Evolutionary conservation across 768 basidiomycete species (phyloP), one percentile per base, ranked within the genome.

Genomic region (Sporobolomyces phaffii): DNA sequence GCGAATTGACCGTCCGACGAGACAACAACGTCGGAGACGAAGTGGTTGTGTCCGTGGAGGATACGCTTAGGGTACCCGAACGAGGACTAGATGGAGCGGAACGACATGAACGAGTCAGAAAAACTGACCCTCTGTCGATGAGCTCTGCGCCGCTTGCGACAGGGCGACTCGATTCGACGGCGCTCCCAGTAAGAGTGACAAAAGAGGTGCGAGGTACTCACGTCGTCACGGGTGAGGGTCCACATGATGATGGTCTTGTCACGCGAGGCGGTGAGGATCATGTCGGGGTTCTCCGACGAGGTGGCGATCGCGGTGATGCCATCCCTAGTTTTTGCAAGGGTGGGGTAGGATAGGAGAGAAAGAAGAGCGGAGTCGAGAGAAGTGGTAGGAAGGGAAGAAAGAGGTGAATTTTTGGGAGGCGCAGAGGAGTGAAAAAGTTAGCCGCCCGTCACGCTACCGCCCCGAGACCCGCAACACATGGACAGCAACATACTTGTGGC

Each of bases 221-320:
- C 88, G 65, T 81, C 80, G 72, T 81, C 81, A 72, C 96, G 90
- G 74, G 94, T 96, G 78, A 99, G 83, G 79, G 91, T 89, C 96
- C 96, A 99, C 78, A 97, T 92, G 78, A 99, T 97, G 83, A 97
- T 90, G 62, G 91, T 96, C 86, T 96, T 98, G 88, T 99, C 96
- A 54, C 96, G 86, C 70, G 96, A 98, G 73, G 93, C 91, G 73
- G 93, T 96, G 80, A 99, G 81, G 80, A 99, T 93, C 88, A 96
- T 90, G 80, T 99, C 93, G 51, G 93, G 96, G 83, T 94, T 98
- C 84, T 98, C 94, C 43, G 73, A 90, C 67, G 90, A 91, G 76
- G 94, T 96, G 63, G 96, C 96, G 77, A 99, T 91, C 77, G 96
- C 92, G 74, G 94, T 99, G 76, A 99, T 89, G 90, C 91, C 94